Evolutionary conservation across 2,329 filamentous ascomycete species (phyloP).

Genomic region (Fusarium sp.): DNA sequence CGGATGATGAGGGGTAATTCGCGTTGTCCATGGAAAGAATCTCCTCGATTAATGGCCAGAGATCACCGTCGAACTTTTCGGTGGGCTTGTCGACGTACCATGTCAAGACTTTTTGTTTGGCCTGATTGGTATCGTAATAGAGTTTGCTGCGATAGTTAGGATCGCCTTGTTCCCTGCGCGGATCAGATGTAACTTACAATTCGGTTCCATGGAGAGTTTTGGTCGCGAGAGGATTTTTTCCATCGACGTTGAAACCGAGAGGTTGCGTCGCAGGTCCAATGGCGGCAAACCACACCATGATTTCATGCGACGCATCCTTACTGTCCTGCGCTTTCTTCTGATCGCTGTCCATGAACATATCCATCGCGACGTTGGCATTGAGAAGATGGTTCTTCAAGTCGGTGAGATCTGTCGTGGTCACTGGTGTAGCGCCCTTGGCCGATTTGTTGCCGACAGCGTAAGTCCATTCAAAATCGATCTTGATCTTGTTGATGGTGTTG

Average conservation of each 20-base stretch:
- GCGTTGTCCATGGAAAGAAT: conserved; percentile 52
- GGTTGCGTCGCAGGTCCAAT: conserved; percentile 62
- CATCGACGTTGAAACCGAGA: conserved; percentile 54
- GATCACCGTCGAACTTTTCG: conserved; percentile 60
- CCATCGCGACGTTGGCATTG: conserved; percentile 69
- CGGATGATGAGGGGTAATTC: conserved; percentile 53
- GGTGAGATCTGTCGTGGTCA: conserved; percentile 51
- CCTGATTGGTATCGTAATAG: conserved; percentile 56
- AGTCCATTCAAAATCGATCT: conserved; percentile 62
- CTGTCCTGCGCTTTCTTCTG: conserved; percentile 55
- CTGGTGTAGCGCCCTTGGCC: conserved; percentile 55
- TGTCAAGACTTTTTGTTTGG: conserved; percentile 61
- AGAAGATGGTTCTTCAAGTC: conserved; percentile 53
- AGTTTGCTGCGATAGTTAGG: conserved; percentile 49
- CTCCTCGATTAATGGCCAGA: conserved; percentile 59
- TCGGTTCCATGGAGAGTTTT: conserved; percentile 56
- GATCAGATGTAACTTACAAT: conserved; percentile 53
- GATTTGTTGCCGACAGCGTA: conserved; percentile 61
- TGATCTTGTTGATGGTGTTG: conserved; percentile 54
- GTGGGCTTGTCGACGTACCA: conserved; percentile 58
- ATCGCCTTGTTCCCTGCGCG: not conserved
- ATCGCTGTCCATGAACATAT: conserved; percentile 68
- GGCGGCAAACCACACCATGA: conserved; percentile 69
- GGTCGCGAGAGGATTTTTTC: conserved; percentile 49
- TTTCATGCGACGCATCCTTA: conserved; percentile 60